Percentiles rank a stretch among this genome's conserved stretches.
Evolutionary conservation across 2,329 filamentous ascomycete genomes (phyloP).

Genomic region (Cercospora citrullina): DNA sequence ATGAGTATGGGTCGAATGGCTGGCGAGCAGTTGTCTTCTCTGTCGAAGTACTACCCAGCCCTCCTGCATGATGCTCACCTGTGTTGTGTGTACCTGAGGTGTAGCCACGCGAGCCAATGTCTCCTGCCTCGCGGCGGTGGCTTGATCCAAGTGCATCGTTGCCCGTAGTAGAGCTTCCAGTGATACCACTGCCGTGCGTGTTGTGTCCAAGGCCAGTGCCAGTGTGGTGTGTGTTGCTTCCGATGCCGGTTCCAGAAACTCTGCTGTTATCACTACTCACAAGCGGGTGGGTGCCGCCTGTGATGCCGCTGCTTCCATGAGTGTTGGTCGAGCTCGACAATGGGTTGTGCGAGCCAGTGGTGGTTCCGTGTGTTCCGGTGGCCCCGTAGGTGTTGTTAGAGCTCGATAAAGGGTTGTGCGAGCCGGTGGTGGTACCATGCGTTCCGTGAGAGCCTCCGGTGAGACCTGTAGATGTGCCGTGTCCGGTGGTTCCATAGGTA

Average conservation of each 20-base stretch:
- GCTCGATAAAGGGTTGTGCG: slow-evolving; percentile 4
- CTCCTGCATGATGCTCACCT: slow-evolving; percentile 10
- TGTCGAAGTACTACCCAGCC: not conserved
- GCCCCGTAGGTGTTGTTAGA: slow-evolving; percentile 5
- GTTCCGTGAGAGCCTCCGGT: slow-evolving; percentile 1
- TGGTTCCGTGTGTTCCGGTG: slow-evolving; percentile 10
- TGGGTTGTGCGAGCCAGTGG: slow-evolving; percentile 1
- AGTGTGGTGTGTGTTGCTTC: slow-evolving; percentile 4
- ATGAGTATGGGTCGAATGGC: slow-evolving; percentile 24
- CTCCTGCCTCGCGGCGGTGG: slow-evolving; percentile 17
- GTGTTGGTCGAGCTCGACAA: slow-evolving; percentile 10
- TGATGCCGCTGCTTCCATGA: slow-evolving; percentile 15
- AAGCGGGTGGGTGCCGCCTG: slow-evolving; percentile 19
- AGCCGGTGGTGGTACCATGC: slow-evolving; percentile 9
- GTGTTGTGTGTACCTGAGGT: slow-evolving; percentile 7
- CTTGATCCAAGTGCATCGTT: slow-evolving; percentile 10
- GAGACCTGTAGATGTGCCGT: slow-evolving; percentile 9
- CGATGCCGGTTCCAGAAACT: not conserved
- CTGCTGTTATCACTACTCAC: slow-evolving; percentile 7
- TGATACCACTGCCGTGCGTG: slow-evolving; percentile 9
- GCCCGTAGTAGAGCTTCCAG: slow-evolving; percentile 14
- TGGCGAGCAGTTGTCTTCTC: slow-evolving; percentile 19
- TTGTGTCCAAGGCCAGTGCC: slow-evolving; percentile 4
- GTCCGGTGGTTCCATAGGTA: slow-evolving; percentile 8
- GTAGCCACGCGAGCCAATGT: slow-evolving; percentile 9